Evolutionary conservation across 352 stramenopile species (phyloP).

Genomic region (Globisporangium canariense): DNA sequence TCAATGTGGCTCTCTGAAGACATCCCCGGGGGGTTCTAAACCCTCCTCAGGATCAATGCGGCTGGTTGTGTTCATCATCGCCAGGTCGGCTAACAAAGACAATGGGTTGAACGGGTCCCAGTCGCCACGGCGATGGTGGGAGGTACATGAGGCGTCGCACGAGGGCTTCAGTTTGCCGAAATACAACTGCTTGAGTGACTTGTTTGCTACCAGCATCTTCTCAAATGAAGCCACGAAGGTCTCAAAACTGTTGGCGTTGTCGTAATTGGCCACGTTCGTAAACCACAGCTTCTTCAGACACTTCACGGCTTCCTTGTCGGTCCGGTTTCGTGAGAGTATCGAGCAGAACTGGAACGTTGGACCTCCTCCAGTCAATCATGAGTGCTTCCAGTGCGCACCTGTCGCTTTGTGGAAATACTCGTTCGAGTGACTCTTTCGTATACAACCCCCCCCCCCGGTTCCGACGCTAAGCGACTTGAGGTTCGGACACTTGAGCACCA

Average conservation of each 20-base stretch:
- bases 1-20: no score
- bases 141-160: not conserved
- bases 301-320: not conserved
- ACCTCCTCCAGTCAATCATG: not conserved
- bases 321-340: not conserved
- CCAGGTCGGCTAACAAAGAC: no score
- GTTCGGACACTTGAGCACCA: not conserved
- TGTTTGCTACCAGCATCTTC: not conserved
- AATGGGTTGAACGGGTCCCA: no score
- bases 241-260: no score
- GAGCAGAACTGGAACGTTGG: not conserved
- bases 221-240: not conserved
- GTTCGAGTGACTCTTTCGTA: not conserved
- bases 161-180: not conserved
- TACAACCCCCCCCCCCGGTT: not conserved
- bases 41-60: no score
- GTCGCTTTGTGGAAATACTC: not conserved
- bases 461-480: not conserved
- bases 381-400: not conserved
- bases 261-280: no score
- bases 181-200: not conserved
- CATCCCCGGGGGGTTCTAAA: no score
- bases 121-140: no score
- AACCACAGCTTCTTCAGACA: not conserved
- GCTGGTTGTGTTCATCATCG: no score